These are phyloP conservation scores for Potentilla sterilis DNA, from an alignment of 306 rosid species.

Conservation along the genomic window DNA sequence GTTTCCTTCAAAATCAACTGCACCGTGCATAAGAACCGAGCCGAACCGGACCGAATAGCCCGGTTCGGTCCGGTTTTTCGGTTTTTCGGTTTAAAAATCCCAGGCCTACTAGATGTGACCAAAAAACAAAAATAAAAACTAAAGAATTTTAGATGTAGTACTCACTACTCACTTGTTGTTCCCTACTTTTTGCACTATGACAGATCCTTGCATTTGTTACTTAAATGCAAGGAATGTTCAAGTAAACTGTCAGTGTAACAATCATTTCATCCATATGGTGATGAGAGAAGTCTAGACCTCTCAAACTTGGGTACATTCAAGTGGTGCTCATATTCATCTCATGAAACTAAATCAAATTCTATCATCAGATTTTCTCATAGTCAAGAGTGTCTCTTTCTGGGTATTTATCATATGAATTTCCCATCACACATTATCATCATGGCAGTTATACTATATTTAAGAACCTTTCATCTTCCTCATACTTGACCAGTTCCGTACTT, in stretches of 20 bases:
- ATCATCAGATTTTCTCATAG: not conserved
- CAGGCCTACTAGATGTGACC: too few species aligned
- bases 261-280: not conserved
- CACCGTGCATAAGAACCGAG: too few species aligned
- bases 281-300: not conserved
- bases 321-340: not conserved
- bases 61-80: too few species aligned
- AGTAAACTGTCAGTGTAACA: not conserved
- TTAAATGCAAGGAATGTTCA: not conserved
- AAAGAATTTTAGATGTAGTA: too few species aligned
- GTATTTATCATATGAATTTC: not conserved
- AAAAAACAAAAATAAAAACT: too few species aligned
- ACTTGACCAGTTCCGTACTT: not conserved
- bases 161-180: too few species aligned
- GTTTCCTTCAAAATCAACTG: too few species aligned
- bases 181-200: too few species aligned
- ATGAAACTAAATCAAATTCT: not conserved
- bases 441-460: not conserved
- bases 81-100: too few species aligned
- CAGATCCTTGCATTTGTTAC: too few species aligned
- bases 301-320: not conserved
- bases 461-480: not conserved
- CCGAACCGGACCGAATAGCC: too few species aligned
- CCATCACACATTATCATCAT: slow-evolving; percentile 1
- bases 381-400: slow-evolving; percentile 12